Evolutionary conservation across 2,329 filamentous ascomycete species (phyloP), one percentile per base, ranked within the genome.

Genomic region (Incumbomyces lentus): DNA sequence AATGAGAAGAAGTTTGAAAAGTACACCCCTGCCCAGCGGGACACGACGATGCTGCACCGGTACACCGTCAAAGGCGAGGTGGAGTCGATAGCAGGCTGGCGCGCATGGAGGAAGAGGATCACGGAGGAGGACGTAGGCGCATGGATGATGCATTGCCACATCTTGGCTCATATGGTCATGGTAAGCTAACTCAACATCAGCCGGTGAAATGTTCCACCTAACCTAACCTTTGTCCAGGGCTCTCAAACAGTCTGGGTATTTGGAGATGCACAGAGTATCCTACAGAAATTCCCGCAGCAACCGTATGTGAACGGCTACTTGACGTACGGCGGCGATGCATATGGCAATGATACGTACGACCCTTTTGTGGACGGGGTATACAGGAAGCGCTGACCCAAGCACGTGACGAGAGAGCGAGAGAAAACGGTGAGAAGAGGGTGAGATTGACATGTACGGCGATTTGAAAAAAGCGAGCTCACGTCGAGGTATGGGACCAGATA

Each of bases 81-180:
- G 0, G 62, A 68, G 3, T 58, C 64, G 4, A 67, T 66, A 1
- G 64, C 68, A 0, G 76, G 78, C 0, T 83, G 79, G 79, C 64
- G 78, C 16, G 78, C 69, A 0, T 82, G 78, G 79, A 65, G 79
- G 8, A 60, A 81, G 1, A 64, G 74, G 2, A 71, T 79, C 0
- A 64, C 61, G 7, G 61, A 71, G 47, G 47, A 48, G 2, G 47
- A 56, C 41, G 60, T 71, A 0, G 78, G 77, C 0, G 68, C 68
- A 5, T 73, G 68, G 68, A 68, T 73, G 68, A 55, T 72, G 35
- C 71, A 74, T 55, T 74, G 70, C 48, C 71, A 74, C 56, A 67
- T 68, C 13, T 49, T 72, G 44, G 64, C 68, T 50, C 71, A 74
- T 54, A 70, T 71, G 26, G 56, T 68, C 1, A 68, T 71, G 68